Evolutionary conservation across 1,284 basidiomycete genomes (phyloP).

Genomic region (Boletus semigastroideus): DNA sequence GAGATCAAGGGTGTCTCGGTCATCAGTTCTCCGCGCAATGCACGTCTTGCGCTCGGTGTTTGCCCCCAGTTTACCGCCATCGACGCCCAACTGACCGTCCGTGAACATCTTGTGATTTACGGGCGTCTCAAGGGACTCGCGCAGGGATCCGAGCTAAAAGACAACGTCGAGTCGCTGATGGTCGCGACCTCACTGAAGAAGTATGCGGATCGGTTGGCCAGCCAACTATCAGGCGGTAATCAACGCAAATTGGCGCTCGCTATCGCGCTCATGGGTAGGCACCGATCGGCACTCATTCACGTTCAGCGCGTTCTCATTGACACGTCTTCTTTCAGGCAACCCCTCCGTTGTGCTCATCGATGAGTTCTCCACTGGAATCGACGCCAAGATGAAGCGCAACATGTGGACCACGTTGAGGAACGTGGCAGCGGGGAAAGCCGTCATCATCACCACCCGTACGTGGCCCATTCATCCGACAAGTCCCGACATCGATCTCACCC

Average conservation of each 20-base stretch:
- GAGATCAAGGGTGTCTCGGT: constrained; percentile 65
- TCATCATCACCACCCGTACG: constrained; percentile 70
- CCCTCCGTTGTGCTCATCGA: constrained; percentile 78
- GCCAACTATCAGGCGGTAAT: constrained; percentile 76
- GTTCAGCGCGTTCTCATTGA: neutral
- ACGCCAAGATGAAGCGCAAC: constrained; percentile 80
- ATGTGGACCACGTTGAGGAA: constrained; percentile 76
- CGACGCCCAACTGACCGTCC: constrained; percentile 73
- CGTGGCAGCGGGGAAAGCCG: constrained; percentile 62
- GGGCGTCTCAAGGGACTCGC: constrained; percentile 68
- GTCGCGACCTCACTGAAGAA: constrained; percentile 54
- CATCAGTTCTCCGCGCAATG: constrained; percentile 54
- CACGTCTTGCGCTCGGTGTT: constrained; percentile 69
- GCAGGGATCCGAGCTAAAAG: constrained; percentile 45
- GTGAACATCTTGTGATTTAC: constrained; percentile 70
- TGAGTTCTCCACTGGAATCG: constrained; percentile 81
- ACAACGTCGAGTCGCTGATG: constrained; percentile 61
- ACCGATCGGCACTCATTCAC: neutral
- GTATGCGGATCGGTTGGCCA: constrained; percentile 71
- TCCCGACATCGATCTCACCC: neutral
- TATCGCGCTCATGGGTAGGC: constrained; percentile 72
- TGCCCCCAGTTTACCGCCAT: constrained; percentile 85
- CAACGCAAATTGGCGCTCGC: constrained; percentile 78
- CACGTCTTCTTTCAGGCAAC: constrained; percentile 48
- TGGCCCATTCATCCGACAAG: constrained; percentile 8